A percentile compares a stretch with the other conserved stretches of the same genome.
phyloP scores from a whole-genome alignment of 1,284 basidiomycete genomes.

The Phaffia rhodozyma region DNA sequence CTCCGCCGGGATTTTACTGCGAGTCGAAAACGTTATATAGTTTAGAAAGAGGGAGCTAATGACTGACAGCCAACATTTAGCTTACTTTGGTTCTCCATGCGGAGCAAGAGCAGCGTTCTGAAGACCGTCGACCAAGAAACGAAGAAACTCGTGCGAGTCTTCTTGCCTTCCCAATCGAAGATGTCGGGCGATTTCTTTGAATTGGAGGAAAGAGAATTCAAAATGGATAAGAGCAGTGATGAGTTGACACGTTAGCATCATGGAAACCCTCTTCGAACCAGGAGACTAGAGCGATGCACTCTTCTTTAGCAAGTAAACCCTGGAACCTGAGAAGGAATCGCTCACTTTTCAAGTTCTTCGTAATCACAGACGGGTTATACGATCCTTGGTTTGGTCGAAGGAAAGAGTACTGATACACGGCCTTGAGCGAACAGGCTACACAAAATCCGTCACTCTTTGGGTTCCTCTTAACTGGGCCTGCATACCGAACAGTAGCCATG shows the following conservation, averaged over 20 bases:
- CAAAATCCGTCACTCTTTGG: neutral
- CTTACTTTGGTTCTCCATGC: constrained; percentile 51
- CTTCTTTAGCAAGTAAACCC: neutral
- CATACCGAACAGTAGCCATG: neutral
- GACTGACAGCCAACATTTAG: neutral
- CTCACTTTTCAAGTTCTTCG: constrained; percentile 56
- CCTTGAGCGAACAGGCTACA: constrained; percentile 15
- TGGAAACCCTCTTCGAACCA: neutral
- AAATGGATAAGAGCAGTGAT: neutral
- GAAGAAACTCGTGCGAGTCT: constrained; percentile 95
- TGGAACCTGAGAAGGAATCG: constrained; percentile 20
- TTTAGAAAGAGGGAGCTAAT: neutral
- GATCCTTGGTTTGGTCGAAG: neutral
- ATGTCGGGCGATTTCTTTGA: constrained; percentile 74
- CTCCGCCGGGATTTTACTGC: constrained; percentile 63
- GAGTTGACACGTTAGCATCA: neutral
- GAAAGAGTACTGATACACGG: constrained; percentile 14
- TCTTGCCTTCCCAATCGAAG: constrained; percentile 87
- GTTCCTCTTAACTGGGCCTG: neutral
- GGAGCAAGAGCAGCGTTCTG: constrained; percentile 66
- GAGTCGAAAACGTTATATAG: constrained; percentile 16
- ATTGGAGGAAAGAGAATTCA: no score
- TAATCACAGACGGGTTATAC: constrained; percentile 49
- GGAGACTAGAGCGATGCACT: neutral
- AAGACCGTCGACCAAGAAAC: constrained; percentile 83